These are phyloP conservation scores for Neurospora sp. DNA, from an alignment of 495 filamentous ascomycete species.

Conservation along the genomic window DNA sequence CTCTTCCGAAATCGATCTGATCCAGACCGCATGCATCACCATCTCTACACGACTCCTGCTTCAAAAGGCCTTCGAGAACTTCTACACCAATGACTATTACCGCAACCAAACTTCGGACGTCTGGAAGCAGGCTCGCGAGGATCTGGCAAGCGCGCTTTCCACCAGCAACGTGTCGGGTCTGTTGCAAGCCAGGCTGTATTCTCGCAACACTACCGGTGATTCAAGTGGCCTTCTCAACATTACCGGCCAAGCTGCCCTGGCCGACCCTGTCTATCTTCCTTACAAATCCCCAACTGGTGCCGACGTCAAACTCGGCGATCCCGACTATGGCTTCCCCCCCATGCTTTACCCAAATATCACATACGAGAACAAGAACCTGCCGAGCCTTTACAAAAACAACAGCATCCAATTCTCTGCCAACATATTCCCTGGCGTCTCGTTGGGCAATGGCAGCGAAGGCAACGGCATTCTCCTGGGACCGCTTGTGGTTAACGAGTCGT, in stretches of 20 bases:
- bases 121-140: conserved; percentile 44
- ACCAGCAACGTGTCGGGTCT: conserved; percentile 43
- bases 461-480: conserved; percentile 59
- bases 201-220: conserved; percentile 49
- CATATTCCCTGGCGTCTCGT: conserved; percentile 40
- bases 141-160: conserved; percentile 53
- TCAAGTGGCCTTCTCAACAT: conserved; percentile 46
- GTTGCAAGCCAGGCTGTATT: conserved; percentile 57
- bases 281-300: conserved; percentile 47
- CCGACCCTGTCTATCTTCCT: conserved; percentile 43
- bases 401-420: conserved; percentile 25
- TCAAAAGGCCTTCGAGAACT: conserved; percentile 50
- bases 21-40: conserved; percentile 57
- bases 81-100: conserved; percentile 32
- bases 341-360: conserved; percentile 67
- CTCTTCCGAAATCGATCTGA: conserved; percentile 60
- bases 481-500: conserved; percentile 52
- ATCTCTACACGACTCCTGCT: conserved; percentile 59
- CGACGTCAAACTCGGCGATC: conserved; percentile 47
- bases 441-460: conserved; percentile 37
- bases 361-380: conserved; percentile 34
- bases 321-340: conserved; percentile 51
- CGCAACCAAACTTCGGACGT: conserved; percentile 33
- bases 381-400: conserved; percentile 24
- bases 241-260: conserved; percentile 34